Evolutionary conservation across 2,329 filamentous ascomycete genomes (phyloP), one percentile per base, ranked within the genome.

Genomic region (Fusarium nematophilum): DNA sequence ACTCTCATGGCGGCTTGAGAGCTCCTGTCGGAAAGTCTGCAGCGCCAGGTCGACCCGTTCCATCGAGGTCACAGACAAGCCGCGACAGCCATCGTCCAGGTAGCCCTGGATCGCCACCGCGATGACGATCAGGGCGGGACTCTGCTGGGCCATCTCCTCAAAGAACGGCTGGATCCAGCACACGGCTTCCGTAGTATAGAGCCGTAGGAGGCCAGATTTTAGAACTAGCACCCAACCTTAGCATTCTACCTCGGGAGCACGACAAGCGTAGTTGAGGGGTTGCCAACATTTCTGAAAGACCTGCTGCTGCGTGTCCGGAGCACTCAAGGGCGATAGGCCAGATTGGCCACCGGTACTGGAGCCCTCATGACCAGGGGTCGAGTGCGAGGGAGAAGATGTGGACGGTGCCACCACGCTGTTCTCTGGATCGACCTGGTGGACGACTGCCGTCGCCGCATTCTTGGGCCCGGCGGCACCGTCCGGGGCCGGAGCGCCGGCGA

Each of bases 121-220:
- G 4, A 68, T 61, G 29, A 57, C 55, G 10, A 68, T 31, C 1
- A 68, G 14, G 1, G 66, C 66, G 1, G 66, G 66, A 30, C 66
- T 68, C 33, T 68, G 51, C 11, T 48, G 48, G n/a, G 61, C 64
- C 66, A 68, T 67, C 27, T 64, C 61, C 18, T 53, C 49, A 10
- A 68, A 68, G 34, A 65, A 67, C 1, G 61, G 58, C 8, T 64
- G 65, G 23, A 68, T 26, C 66, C 66, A 68, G 6, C 55, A 67
- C 31, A 39, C 39, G 7, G 61, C 51, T 38, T 68, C 64, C 21
- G 66, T 67, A 5, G 66, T 34, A 18, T 68, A 68, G 6, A 68
- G 31, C 17, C 52, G 54, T 11, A 55, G 59, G 11, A 68, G 66
- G 3, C 64, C 66, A 33, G 38, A 50, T 18, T 42, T 33, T 27